A percentile compares a stretch with the other conserved stretches of the same genome.
These are phyloP conservation scores for Rubroboletus pulcherrimus DNA, from an alignment of 768 basidiomycete genomes.

Conservation along the genomic window DNA sequence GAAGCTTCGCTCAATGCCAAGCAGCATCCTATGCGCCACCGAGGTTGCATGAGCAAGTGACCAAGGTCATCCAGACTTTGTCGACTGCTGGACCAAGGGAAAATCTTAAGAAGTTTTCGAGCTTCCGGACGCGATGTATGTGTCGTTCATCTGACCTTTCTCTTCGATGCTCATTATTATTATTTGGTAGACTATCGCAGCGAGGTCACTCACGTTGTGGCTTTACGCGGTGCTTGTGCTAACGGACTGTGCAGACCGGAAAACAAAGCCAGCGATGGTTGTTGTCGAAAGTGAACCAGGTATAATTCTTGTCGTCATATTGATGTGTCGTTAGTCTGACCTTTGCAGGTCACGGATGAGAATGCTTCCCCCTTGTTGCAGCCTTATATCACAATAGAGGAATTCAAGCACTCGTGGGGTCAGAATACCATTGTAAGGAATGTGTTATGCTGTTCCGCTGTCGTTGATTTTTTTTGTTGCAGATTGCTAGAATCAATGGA, in stretches of 20 bases:
- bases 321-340: neutral
- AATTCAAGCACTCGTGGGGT: conserved; percentile 80
- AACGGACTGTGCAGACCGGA: conserved; percentile 51
- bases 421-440: conserved; percentile 71
- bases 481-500: conserved; percentile 79
- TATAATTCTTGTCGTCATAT: conserved; percentile 21
- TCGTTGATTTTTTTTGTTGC: conserved; percentile 2
- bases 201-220: conserved; percentile 44
- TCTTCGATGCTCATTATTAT: neutral
- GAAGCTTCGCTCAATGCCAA: neutral
- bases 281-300: conserved; percentile 61
- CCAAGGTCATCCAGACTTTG: conserved; percentile 60
- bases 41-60: conserved; percentile 57
- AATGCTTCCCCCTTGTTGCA: conserved; percentile 56
- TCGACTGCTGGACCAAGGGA: conserved; percentile 61
- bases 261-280: conserved; percentile 78
- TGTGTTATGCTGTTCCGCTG: neutral
- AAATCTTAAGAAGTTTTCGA: conserved; percentile 63
- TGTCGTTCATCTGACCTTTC: conserved; percentile 9
- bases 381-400: conserved; percentile 56
- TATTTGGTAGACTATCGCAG: conserved; percentile 63
- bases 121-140: conserved; percentile 73
- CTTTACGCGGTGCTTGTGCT: conserved; percentile 9
- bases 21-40: conserved; percentile 56
- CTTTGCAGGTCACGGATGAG: conserved; percentile 55